These are phyloP conservation scores for Brassica balearica DNA, from an alignment of 441 rosid genomes.

Conservation along the genomic window DNA sequence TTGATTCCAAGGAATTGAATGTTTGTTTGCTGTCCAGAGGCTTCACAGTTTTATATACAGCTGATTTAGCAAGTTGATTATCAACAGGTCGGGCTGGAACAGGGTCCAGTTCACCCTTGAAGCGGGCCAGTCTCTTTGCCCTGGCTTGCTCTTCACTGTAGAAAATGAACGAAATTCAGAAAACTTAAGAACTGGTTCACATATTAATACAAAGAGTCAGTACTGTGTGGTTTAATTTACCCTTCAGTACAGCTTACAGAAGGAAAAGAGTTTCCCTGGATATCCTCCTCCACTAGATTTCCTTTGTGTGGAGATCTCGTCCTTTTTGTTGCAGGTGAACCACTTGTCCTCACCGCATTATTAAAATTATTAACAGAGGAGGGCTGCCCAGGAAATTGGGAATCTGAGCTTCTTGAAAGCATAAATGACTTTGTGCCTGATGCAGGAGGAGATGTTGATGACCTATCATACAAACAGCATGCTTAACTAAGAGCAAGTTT, in stretches of 20 bases:
- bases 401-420: constrained; percentile 49
- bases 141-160: constrained; percentile 93
- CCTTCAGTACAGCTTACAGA: constrained; percentile 65
- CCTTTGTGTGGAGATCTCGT: constrained; percentile 82
- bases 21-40: constrained; percentile 50
- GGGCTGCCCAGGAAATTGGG: constrained; percentile 50
- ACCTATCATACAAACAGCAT: constrained; percentile 52
- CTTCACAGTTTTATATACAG: constrained; percentile 49
- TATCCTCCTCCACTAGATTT: constrained; percentile 50
- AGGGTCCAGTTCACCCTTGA: constrained; percentile 77
- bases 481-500: constrained; percentile 18
- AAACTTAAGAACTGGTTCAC: constrained; percentile 31
- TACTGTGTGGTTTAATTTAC: constrained; percentile 54
- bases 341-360: constrained; percentile 43
- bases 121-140: constrained; percentile 92
- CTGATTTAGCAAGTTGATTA: constrained; percentile 52
- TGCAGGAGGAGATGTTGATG: constrained; percentile 59
- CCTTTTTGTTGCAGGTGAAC: constrained; percentile 62
- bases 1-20: constrained; percentile 47
- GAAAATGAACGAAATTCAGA: constrained; percentile 20
- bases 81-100: constrained; percentile 49
- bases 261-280: constrained; percentile 51
- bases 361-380: constrained; percentile 43
- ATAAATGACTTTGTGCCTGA: constrained; percentile 52
- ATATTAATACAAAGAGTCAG: constrained; percentile 24